Base-by-base conservation (phyloP, 2,329 filamentous ascomycete genomes). In the Cylindrodendrum hubeiense region DNA sequence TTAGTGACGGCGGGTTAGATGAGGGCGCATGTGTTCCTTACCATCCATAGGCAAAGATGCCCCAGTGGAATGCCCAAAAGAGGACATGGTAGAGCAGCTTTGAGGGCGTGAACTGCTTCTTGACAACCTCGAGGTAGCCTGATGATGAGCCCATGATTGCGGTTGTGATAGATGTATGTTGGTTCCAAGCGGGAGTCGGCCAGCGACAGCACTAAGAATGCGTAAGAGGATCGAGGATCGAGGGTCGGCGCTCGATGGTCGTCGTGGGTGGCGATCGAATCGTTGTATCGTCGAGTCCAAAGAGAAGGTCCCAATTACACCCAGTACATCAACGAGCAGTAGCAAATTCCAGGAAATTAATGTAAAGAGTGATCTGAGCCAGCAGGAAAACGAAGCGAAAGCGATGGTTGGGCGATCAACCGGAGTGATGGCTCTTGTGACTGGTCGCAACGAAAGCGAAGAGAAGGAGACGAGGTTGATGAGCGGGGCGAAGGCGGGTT, bases 41-140 rank as follows among this genome's bases (percentile, higher is more conserved):
- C 94, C 94, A 97, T 86, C 94, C 94, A 74, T 90, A 88, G 44
- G 87, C 91, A 78, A 97, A 97, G n/a, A 97, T 79, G 24, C 85
- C 90, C 79, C 89, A 89, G 76, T 97, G 94, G 44, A 93, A 82
- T 4, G 85, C 86, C 90, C 94, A 95, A 78, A 97, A 97, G 54
- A 96, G 79, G 69, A 93, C 73, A 78, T 97, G 92, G 80, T 97
- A 97, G 51, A 92, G 65, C 61, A 97, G 78, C 79, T 97, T 97
- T 57, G 86, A 84, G 17, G 86, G 80, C 58, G 89, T 89, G 66
- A 95, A 87, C 81, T 94, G 90, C 80, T 89, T 89, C 79, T 83
- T 86, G 69, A 89, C 69, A 68, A 87, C 74, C 71, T 81, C 79
- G 66, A 72, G 49, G 52, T 79, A 80, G 49, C 74, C 82, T 79